These are phyloP conservation scores for Neurospora cerealis DNA, from an alignment of 495 filamentous ascomycete genomes.

Conservation along the genomic window DNA sequence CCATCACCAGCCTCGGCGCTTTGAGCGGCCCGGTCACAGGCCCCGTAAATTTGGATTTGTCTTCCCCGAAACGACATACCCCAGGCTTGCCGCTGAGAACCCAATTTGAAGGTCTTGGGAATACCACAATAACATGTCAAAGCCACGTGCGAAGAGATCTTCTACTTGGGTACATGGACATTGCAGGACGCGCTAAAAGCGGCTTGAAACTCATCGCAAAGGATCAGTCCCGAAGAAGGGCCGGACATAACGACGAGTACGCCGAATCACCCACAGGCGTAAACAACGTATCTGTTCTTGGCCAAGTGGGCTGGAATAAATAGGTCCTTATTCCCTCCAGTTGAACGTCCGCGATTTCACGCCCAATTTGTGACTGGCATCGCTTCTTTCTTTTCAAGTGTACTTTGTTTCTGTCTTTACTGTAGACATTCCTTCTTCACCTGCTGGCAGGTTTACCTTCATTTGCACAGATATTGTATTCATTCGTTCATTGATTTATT, in stretches of 20 bases:
- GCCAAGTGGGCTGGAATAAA: not conserved
- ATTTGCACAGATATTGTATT: not conserved
- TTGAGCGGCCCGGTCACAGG: not conserved
- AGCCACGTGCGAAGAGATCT: not conserved
- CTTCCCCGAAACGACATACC: not conserved
- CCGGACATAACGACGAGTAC: not conserved
- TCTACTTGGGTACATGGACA: not conserved
- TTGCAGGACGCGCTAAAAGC: not conserved
- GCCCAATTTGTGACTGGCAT: not conserved
- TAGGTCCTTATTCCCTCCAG: not conserved
- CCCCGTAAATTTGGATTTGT: not conserved
- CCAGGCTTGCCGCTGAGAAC: not conserved
- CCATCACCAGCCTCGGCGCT: not conserved
- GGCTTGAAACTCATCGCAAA: not conserved
- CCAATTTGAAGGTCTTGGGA: not conserved
- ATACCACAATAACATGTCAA: not conserved
- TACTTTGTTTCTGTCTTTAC: conserved; percentile 10
- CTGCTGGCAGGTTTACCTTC: conserved; percentile 7
- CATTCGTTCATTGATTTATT: not conserved
- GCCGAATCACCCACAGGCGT: not conserved
- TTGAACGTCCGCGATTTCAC: conserved; percentile 7
- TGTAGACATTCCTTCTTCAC: not conserved
- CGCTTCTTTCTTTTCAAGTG: not conserved
- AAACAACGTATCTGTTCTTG: not conserved
- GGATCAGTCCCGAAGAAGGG: not conserved